phyloP scores from a whole-genome alignment of 805 yeast species.

The Teunomyces aglyptinius region DNA sequence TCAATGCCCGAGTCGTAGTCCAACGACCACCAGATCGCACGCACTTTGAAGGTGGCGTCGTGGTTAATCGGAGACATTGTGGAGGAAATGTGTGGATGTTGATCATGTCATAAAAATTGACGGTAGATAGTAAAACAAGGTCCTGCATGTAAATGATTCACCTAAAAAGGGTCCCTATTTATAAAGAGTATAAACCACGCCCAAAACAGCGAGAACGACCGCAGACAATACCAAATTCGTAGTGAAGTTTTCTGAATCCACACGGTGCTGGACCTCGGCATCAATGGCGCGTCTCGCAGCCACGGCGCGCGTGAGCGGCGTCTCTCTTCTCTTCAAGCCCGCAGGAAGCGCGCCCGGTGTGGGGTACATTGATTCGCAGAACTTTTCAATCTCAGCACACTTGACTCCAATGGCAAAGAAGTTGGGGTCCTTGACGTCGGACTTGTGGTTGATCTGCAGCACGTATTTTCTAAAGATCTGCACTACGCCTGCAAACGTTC shows the following conservation, averaged over 20 bases:
- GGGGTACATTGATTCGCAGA: constrained; percentile 76
- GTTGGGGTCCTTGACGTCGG: constrained; percentile 80
- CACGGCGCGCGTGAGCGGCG: constrained; percentile 8
- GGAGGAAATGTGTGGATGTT: not conserved
- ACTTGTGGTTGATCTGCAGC: constrained; percentile 72
- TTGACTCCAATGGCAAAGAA: constrained; percentile 78
- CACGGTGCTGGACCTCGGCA: constrained; percentile 7
- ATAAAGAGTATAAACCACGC: not conserved
- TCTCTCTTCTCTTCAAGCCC: constrained; percentile 37
- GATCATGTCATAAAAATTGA: not conserved
- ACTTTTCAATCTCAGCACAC: constrained; percentile 87
- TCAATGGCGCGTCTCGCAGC: constrained; percentile 11
- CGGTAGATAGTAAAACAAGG: not conserved
- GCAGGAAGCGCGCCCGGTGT: constrained; percentile 43
- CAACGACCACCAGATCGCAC: constrained; percentile 30
- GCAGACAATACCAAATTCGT: constrained; percentile 3
- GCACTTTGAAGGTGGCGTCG: constrained; percentile 15
- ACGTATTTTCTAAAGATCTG: constrained; percentile 74
- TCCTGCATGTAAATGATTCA: not conserved
- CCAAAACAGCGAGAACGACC: not conserved
- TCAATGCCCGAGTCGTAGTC: constrained; percentile 12
- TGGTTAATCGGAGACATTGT: not conserved
- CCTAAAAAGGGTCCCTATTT: no score
- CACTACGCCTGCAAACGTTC: constrained; percentile 73
- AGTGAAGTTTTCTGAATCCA: constrained; percentile 8